These are phyloP conservation scores for Erythrobasidium yunnanense DNA, from an alignment of 768 basidiomycete species.

Conservation along the genomic window DNA sequence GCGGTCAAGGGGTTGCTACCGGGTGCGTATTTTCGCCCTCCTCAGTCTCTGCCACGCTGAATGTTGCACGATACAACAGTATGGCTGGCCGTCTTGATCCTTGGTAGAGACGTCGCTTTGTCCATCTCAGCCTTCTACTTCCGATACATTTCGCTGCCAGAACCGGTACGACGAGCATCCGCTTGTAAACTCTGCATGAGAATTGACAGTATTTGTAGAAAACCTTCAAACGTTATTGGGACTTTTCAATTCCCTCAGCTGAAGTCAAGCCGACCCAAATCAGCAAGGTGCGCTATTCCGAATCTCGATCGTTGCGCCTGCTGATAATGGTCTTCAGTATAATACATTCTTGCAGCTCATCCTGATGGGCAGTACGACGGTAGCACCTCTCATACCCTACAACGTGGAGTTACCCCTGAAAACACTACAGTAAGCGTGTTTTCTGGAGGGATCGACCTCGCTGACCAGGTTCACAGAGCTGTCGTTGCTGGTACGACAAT, in stretches of 20 bases:
- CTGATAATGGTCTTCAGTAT: slow-evolving; percentile 52
- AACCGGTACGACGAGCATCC: slow-evolving; percentile 54
- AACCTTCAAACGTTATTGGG: slow-evolving; percentile 89
- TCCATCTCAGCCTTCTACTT: slow-evolving; percentile 84
- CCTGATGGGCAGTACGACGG: slow-evolving; percentile 78
- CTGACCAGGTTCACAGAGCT: slow-evolving; percentile 49
- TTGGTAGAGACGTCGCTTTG: slow-evolving; percentile 78
- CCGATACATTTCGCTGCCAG: slow-evolving; percentile 76
- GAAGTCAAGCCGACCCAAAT: slow-evolving; percentile 88
- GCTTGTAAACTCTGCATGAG: neutral
- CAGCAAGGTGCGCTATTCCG: slow-evolving; percentile 57
- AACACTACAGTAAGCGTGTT: neutral
- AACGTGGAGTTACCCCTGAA: neutral
- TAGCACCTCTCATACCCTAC: slow-evolving; percentile 63
- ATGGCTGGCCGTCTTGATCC: slow-evolving; percentile 69
- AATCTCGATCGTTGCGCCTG: neutral
- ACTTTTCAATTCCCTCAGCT: slow-evolving; percentile 86
- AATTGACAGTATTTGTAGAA: slow-evolving; percentile 48
- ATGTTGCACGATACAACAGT: slow-evolving; percentile 47
- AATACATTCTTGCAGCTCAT: slow-evolving; percentile 86
- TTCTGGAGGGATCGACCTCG: neutral
- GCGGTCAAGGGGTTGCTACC: slow-evolving; percentile 75
- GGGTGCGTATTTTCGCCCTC: slow-evolving; percentile 43
- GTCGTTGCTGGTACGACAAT: slow-evolving; percentile 80
- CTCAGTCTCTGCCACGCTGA: neutral